Conservation (phyloP, 768 basidiomycete genomes). For the Daedaleopsis nitida region DNA sequence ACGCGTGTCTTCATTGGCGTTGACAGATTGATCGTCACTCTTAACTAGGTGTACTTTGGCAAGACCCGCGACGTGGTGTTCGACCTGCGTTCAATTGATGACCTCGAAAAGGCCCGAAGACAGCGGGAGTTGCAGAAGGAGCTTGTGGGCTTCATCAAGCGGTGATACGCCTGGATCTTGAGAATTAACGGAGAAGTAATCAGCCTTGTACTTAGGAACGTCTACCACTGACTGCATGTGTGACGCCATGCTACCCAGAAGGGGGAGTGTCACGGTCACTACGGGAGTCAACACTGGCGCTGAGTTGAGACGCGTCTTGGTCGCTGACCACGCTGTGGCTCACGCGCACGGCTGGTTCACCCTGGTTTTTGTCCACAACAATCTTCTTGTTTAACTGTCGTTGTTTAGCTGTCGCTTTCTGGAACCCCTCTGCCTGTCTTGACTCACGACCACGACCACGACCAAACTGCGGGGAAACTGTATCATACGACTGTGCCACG, state of each 20-base stretch:
- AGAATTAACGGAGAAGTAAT: slow-evolving; percentile 6
- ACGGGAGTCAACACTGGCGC: not conserved
- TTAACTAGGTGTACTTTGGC: slow-evolving; percentile 81
- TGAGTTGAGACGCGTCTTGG: slow-evolving; percentile 23
- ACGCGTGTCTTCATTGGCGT: too few relatives aligned
- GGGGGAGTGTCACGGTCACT: not conserved
- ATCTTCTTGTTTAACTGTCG: too few relatives aligned
- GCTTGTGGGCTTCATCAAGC: slow-evolving; percentile 83
- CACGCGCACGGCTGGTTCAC: slow-evolving; percentile 34
- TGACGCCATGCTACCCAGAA: not conserved
- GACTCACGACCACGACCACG: slow-evolving; percentile 16
- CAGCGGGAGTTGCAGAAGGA: slow-evolving; percentile 91
- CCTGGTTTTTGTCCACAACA: too few relatives aligned
- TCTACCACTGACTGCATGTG: not conserved
- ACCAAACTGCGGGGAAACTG: not conserved
- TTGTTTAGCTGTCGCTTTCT: not conserved
- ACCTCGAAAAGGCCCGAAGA: slow-evolving; percentile 77
- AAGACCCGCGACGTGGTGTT: slow-evolving; percentile 96
- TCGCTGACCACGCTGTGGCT: slow-evolving; percentile 37
- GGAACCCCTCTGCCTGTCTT: slow-evolving; percentile 9
- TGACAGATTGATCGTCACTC: not conserved
- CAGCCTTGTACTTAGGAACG: slow-evolving; percentile 8
- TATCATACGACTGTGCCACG: not conserved
- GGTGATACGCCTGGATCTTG: slow-evolving; percentile 28
- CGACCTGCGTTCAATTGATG: slow-evolving; percentile 85